phyloP scores from a whole-genome alignment of 495 filamentous ascomycete species.

The Annulohypoxylon bovei region DNA sequence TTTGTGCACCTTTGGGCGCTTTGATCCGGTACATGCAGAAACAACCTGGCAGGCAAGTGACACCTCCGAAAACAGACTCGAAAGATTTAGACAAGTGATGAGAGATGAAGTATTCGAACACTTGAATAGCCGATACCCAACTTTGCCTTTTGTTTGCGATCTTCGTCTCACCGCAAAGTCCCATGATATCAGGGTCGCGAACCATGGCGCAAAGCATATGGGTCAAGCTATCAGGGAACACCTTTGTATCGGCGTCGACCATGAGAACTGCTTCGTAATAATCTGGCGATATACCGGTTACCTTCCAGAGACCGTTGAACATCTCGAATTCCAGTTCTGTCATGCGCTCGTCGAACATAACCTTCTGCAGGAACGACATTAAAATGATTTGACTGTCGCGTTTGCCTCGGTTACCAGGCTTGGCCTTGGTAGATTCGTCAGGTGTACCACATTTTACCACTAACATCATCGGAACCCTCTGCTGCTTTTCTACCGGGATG shows the following conservation, averaged over 20 bases:
- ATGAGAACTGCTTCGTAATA: constrained; percentile 98
- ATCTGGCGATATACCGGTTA: constrained; percentile 96
- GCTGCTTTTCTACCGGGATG: constrained; percentile 87
- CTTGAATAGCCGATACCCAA: constrained; percentile 99
- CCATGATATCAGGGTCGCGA: constrained; percentile 99
- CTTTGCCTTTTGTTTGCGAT: constrained; percentile 96
- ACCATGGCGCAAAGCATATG: constrained; percentile 99
- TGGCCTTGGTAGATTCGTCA: constrained; percentile 79
- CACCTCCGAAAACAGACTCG: constrained; percentile 98
- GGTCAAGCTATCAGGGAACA: constrained; percentile 96
- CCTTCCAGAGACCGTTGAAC: constrained; percentile 99
- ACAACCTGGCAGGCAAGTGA: constrained; percentile 97
- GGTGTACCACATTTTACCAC: constrained; percentile 96
- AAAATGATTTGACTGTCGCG: constrained; percentile 98
- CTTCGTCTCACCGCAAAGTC: constrained; percentile 98
- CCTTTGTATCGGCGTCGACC: constrained; percentile 99
- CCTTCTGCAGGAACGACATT: constrained; percentile 99
- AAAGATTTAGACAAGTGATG: constrained; percentile 97
- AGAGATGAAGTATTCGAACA: constrained; percentile 99
- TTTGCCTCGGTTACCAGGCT: constrained; percentile 97
- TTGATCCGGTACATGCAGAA: constrained; percentile 99
- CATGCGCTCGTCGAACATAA: constrained; percentile 99
- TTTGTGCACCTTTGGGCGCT: constrained; percentile 96
- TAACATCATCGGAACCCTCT: constrained; percentile 98
- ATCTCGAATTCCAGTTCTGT: constrained; percentile 99